These are phyloP conservation scores for Mortierella sp. DNA, from an alignment of 371 early-diverging fungal species.

Conservation along the genomic window DNA sequence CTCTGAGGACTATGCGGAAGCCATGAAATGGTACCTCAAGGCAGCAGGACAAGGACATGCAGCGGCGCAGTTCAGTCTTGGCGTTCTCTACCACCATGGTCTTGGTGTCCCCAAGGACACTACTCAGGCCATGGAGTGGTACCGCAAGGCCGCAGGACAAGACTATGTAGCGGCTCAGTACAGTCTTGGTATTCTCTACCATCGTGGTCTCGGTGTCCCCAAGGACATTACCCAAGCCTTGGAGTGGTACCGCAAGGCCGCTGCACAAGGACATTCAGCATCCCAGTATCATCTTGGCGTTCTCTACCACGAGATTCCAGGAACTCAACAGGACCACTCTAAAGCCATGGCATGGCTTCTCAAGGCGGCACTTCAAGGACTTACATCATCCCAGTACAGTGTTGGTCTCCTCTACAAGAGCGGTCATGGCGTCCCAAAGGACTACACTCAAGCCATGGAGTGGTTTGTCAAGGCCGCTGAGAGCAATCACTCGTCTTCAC, in stretches of 20 bases:
- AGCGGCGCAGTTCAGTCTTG: constrained; percentile 1
- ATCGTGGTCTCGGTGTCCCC: no score
- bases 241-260: no score
- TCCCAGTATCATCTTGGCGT: not conserved
- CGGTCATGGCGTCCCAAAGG: not conserved
- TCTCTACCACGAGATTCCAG: no score
- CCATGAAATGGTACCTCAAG: constrained; percentile 63
- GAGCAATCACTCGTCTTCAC: no score
- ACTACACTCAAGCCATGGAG: not conserved
- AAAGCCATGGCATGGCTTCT: no score
- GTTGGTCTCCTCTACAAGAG: not conserved
- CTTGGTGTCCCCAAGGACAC: constrained; percentile 15
- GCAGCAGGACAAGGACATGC: constrained; percentile 62
- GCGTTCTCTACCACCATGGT: not conserved
- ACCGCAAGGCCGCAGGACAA: constrained; percentile 63
- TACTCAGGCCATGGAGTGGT: constrained; percentile 65
- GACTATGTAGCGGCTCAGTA: constrained; percentile 5
- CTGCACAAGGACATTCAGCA: not conserved
- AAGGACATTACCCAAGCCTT: no score
- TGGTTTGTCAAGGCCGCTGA: not conserved
- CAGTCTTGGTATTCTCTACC: no score
- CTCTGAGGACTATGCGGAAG: constrained; percentile 43
- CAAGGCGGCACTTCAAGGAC: not conserved
- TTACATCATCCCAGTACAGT: not conserved
- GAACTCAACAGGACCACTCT: no score